These are phyloP conservation scores for Penicillium chermesinum DNA, from an alignment of 495 filamentous ascomycete genomes.

Conservation along the genomic window DNA sequence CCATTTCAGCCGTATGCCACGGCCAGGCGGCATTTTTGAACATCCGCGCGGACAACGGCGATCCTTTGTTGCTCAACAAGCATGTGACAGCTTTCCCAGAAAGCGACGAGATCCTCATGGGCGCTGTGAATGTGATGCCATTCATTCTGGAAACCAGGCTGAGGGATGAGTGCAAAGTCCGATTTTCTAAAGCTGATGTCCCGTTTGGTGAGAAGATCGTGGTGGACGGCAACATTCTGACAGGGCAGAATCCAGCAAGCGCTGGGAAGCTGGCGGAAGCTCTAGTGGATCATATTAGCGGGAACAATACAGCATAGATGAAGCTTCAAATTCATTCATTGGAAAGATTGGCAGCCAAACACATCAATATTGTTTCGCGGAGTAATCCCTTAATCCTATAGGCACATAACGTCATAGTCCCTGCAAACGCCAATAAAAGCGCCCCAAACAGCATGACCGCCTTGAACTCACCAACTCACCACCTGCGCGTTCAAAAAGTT, in stretches of 20 bases:
- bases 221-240: background rate
- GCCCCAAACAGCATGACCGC: too few species aligned
- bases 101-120: background rate
- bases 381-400: too few species aligned
- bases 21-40: background rate
- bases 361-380: too few species aligned
- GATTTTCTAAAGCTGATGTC: background rate
- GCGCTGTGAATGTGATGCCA: background rate
- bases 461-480: too few species aligned
- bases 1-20: background rate
- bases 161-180: background rate
- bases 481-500: too few species aligned
- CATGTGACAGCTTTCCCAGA: background rate
- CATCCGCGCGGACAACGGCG: background rate
- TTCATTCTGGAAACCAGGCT: background rate
- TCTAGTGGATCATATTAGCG: background rate
- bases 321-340: background rate
- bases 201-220: background rate
- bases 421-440: too few species aligned
- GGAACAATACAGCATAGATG: background rate
- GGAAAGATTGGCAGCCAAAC: too few species aligned
- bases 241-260: background rate
- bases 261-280: background rate
- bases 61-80: background rate
- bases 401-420: too few species aligned